phyloP scores from a whole-genome alignment of 2,329 filamentous ascomycete species.

The Septoria petroselini region DNA sequence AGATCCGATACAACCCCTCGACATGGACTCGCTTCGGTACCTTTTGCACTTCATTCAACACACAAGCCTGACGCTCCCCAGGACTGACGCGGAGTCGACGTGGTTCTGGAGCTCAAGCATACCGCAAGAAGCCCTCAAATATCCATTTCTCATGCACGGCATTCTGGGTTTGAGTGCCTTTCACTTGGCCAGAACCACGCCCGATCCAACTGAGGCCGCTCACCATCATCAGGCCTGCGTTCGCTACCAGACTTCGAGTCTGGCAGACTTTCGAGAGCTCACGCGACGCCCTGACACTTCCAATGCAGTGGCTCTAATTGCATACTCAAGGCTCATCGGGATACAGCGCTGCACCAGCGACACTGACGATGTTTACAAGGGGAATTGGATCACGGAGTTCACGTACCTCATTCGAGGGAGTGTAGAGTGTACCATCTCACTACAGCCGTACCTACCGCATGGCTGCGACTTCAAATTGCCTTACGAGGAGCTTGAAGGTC shows the following conservation, averaged over 20 bases:
- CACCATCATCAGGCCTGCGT: conserved; percentile 13
- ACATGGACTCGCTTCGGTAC: conserved; percentile 18
- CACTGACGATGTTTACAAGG: conserved; percentile 6
- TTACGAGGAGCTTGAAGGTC: conserved; percentile 10
- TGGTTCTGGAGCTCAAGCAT: conserved; percentile 14
- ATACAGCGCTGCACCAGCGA: conserved; percentile 15
- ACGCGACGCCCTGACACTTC: conserved; percentile 13
- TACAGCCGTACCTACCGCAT: conserved; percentile 14
- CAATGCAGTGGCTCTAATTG: conserved; percentile 18
- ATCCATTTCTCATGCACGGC: conserved; percentile 20
- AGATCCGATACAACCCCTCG: not conserved
- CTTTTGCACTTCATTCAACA: conserved; percentile 13
- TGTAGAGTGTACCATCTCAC: conserved; percentile 12
- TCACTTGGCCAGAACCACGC: conserved; percentile 4
- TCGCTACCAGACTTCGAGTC: conserved; percentile 13
- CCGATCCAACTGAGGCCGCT: conserved; percentile 4
- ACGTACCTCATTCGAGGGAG: conserved; percentile 15
- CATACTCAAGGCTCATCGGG: conserved; percentile 12
- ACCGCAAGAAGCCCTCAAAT: conserved; percentile 15
- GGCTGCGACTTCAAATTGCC: conserved; percentile 16
- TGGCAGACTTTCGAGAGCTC: conserved; percentile 15
- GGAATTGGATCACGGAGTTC: conserved; percentile 7
- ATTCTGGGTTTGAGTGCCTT: conserved; percentile 15
- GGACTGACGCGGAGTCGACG: conserved; percentile 8
- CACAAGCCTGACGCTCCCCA: conserved; percentile 8